These are phyloP conservation scores for Sextonia rubra DNA, from an alignment of 164 flowering plant genomes.

Conservation along the genomic window DNA sequence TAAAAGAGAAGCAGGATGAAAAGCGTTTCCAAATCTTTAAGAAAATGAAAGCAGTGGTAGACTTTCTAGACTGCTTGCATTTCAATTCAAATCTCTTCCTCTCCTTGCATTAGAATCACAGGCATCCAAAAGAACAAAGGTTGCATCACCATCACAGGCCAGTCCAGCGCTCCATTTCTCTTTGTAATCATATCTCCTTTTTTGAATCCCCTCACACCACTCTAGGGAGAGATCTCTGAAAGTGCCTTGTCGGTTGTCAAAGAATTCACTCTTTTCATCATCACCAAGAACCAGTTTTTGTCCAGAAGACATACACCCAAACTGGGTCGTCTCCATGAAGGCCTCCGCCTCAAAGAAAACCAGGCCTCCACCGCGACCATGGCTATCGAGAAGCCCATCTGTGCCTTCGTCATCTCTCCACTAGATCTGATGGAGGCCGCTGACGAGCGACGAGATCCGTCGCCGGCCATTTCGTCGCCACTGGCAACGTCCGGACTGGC, in stretches of 20 bases:
- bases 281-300: no score
- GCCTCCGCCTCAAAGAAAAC: conserved; percentile 6
- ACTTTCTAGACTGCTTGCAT: not conserved
- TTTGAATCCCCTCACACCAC: not conserved
- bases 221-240: not conserved
- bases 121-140: not conserved
- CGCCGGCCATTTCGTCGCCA: not conserved
- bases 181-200: not conserved
- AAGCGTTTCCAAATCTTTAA: not conserved
- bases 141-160: not conserved
- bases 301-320: no score
- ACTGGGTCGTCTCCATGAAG: no score
- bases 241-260: not conserved
- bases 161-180: not conserved
- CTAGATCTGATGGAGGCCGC: conserved; percentile 15
- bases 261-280: not conserved
- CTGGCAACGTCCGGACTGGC: not conserved
- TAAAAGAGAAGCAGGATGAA: no score
- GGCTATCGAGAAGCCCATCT: conserved; percentile 10
- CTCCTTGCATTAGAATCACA: not conserved
- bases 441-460: not conserved
- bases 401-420: conserved; percentile 7
- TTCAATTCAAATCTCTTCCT: not conserved
- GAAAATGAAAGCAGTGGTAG: not conserved
- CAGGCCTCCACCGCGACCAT: conserved; percentile 8